phyloP scores from a whole-genome alignment of 148 eudicot species.

The Polygonum aviculare region DNA sequence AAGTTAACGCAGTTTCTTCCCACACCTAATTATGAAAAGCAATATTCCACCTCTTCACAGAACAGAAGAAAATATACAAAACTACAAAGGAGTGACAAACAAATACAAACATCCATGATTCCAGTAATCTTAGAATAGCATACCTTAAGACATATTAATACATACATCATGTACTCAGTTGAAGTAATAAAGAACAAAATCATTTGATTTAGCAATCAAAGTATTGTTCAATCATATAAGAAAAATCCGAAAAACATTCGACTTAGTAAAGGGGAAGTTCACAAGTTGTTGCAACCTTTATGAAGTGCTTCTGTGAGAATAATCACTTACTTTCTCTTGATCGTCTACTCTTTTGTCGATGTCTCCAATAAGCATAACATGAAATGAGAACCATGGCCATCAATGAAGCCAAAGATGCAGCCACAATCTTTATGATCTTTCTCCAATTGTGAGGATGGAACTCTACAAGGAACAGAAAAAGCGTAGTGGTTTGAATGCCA shows the following conservation, averaged over 20 bases:
- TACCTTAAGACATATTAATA: too few species aligned
- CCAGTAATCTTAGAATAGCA: too few species aligned
- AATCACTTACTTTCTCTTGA: slow-evolving; percentile 27
- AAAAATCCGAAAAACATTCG: not conserved
- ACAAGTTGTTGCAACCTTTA: not conserved
- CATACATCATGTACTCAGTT: too few species aligned
- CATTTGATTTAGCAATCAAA: too few species aligned
- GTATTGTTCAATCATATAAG: too few species aligned
- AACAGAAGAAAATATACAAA: too few species aligned
- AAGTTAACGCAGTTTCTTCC: too few species aligned
- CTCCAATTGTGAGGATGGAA: slow-evolving; percentile 23
- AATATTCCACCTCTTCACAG: not conserved
- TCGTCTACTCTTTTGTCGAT: slow-evolving; percentile 15
- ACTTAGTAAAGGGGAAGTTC: not conserved
- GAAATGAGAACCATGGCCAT: slow-evolving; percentile 17
- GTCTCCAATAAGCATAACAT: slow-evolving; percentile 23
- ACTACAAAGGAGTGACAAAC: too few species aligned
- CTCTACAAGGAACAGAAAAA: slow-evolving; percentile 16
- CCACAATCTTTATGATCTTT: slow-evolving; percentile 19
- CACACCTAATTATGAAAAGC: not conserved
- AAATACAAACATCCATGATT: too few species aligned
- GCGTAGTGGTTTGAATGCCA: not conserved
- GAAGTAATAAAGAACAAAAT: too few species aligned
- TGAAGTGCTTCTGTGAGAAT: not conserved
- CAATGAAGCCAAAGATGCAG: slow-evolving; percentile 18